phyloP scores from a whole-genome alignment of 169 alveolate species.

The Plasmodium vinckei region DNA sequence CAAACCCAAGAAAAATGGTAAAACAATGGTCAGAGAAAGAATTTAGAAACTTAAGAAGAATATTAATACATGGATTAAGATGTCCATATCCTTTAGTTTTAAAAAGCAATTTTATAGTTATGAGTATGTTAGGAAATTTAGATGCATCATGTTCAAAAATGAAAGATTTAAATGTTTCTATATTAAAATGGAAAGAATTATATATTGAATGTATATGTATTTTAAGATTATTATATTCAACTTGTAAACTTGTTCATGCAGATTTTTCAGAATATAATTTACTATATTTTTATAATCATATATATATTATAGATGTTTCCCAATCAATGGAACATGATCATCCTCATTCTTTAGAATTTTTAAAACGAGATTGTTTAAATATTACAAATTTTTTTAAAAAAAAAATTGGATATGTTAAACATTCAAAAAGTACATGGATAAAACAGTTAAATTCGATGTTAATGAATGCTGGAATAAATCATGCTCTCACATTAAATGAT shows the following conservation, averaged over 20 bases:
- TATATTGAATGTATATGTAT: constrained; percentile 91
- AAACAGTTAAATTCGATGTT: not conserved
- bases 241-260: constrained; percentile 98
- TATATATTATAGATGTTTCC: constrained; percentile 97
- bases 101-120: constrained; percentile 96
- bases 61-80: constrained; percentile 91
- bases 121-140: constrained; percentile 93
- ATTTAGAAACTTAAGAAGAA: constrained; percentile 95
- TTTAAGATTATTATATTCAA: constrained; percentile 93
- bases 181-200: constrained; percentile 84
- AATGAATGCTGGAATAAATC: not conserved
- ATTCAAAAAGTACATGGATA: constrained; percentile 1
- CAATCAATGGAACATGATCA: constrained; percentile 99
- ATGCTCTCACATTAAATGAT: not conserved
- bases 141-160: constrained; percentile 81
- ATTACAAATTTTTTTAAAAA: constrained; percentile 94
- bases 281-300: constrained; percentile 87
- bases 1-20: constrained; percentile 99
- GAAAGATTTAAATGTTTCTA: constrained; percentile 75
- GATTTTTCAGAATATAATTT: constrained; percentile 98
- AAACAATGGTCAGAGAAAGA: constrained; percentile 99
- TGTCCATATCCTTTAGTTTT: constrained; percentile 96
- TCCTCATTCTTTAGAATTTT: constrained; percentile 97
- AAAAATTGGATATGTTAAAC: constrained; percentile 38
- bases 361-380: constrained; percentile 98